Base-by-base conservation (phyloP, 2,329 filamentous ascomycete genomes). In the Fusarium mexicanum region DNA sequence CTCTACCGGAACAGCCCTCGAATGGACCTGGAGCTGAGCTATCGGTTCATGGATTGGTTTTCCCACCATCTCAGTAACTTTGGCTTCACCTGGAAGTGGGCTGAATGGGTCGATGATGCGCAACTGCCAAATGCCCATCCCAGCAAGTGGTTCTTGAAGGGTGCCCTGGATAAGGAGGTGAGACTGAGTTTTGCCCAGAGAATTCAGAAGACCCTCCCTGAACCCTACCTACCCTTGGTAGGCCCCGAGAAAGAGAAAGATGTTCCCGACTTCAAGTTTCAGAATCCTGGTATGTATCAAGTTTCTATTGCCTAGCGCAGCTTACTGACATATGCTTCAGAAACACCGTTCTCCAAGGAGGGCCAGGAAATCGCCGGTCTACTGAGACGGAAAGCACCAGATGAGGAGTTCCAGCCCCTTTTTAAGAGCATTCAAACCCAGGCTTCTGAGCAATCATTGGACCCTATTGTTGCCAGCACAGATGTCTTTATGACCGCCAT, bases 31-130 rank as follows among this genome's bases (percentile, higher is more conserved):
- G 95, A 98, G 83, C 86, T 99, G 48, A 89, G 87, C 64, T 93
- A 95, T 79, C 91, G 96, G 33, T 98, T 98, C 84, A 87, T 98
- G 80, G 96, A 98, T 81, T 99, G 96, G 96, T 99, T 99, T 80
- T 90, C 96, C 24, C 96, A 99, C 82, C 96, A 99, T 85, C 85
- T 99, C 75, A 98, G 95, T 85, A 99, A 99, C 85, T 99, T 99
- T 81, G 96, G 97, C 61, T 99, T 98, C 81, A 96, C 96, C 16
- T 99, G 96, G 96, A 98, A 98, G 84, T 99, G 96, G 96, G 92
- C 93, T 22, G 96, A 99, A 84, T 99, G 96, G 96, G 89, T 93
- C 54, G 94, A 95, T 22, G 95, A 98, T 80, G 91, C 98, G 22
- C 88, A 91, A 48, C 88, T 97, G 33, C 89, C 94, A 0, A 87